Evolutionary conservation across 2,329 filamentous ascomycete species (phyloP).

Genomic region (Penicillium sp.): DNA sequence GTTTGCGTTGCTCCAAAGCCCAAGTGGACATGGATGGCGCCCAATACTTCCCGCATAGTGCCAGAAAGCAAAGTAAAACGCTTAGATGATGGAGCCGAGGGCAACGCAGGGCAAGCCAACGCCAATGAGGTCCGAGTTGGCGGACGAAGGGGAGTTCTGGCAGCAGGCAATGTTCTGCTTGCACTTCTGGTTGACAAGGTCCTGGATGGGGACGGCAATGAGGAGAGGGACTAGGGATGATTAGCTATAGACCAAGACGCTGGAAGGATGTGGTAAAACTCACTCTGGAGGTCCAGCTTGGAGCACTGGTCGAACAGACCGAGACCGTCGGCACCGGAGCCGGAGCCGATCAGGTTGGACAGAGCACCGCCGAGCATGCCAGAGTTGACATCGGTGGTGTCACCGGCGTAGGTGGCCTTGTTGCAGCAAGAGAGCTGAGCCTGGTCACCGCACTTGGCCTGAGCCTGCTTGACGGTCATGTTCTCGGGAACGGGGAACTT

Average conservation of each 20-base stretch:
- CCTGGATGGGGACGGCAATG: constrained; percentile 28
- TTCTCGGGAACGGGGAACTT: constrained; percentile 31
- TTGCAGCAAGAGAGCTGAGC: constrained; percentile 40
- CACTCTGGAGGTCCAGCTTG: constrained; percentile 34
- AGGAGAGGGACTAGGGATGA: constrained; percentile 19
- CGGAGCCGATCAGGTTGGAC: constrained; percentile 32
- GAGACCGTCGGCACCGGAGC: constrained; percentile 31
- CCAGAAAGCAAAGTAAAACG: constrained; percentile 9
- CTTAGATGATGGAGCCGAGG: constrained; percentile 38
- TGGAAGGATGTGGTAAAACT: neutral
- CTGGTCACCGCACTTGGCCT: constrained; percentile 38
- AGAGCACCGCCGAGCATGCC: constrained; percentile 34
- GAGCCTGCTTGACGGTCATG: constrained; percentile 36
- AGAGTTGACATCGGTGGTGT: constrained; percentile 30
- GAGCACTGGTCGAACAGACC: constrained; percentile 42
- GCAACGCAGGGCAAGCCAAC: constrained; percentile 38
- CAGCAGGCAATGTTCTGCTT: constrained; percentile 41
- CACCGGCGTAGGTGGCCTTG: constrained; percentile 35
- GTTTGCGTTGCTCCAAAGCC: constrained; percentile 1
- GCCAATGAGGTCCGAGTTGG: constrained; percentile 32
- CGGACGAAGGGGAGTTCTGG: constrained; percentile 33
- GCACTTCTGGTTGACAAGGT: constrained; percentile 38
- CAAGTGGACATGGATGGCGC: neutral
- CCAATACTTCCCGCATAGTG: constrained; percentile 14
- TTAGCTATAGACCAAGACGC: neutral